Conservation (phyloP, 129 eudicot genomes). For the Centaurea solstitialis region DNA sequence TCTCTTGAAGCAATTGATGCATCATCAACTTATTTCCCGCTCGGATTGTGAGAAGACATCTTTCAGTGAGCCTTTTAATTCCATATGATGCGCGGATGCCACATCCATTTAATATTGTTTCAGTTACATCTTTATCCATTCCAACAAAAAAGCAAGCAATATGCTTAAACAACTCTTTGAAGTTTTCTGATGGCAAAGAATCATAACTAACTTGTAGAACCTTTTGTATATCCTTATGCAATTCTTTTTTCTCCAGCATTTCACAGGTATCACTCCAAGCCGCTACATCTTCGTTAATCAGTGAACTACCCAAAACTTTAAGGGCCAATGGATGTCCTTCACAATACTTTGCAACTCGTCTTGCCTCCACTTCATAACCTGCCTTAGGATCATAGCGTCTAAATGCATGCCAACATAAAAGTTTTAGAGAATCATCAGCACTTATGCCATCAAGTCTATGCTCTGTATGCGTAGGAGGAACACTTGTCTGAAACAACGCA, state of each 20-base stretch:
- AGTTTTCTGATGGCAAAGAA: not conserved
- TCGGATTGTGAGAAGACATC: conserved; percentile 15
- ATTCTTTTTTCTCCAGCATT: too few species aligned
- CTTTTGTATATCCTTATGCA: too few species aligned
- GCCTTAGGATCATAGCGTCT: not conserved
- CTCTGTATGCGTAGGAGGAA: not conserved
- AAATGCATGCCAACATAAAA: conserved; percentile 19
- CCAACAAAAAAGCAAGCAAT: conserved; percentile 37
- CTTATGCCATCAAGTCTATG: not conserved
- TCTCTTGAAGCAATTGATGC: conserved; percentile 10
- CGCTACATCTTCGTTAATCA: too few species aligned
- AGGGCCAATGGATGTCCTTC: conserved; percentile 14
- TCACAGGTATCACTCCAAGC: too few species aligned
- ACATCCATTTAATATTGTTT: conserved; percentile 15
- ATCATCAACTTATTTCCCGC: not conserved
- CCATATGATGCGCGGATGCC: conserved; percentile 8
- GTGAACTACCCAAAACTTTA: conserved; percentile 5
- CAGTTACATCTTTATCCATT: not conserved
- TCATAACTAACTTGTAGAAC: not conserved
- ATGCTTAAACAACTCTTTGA: conserved; percentile 23
- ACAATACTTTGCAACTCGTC: not conserved
- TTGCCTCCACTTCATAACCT: conserved; percentile 8
- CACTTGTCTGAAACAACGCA: not conserved
- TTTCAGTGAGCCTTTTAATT: conserved; percentile 13
- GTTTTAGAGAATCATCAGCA: not conserved